Base-by-base conservation (phyloP, 2,329 filamentous ascomycete species). In the Ascochyta viciae-villosae region DNA sequence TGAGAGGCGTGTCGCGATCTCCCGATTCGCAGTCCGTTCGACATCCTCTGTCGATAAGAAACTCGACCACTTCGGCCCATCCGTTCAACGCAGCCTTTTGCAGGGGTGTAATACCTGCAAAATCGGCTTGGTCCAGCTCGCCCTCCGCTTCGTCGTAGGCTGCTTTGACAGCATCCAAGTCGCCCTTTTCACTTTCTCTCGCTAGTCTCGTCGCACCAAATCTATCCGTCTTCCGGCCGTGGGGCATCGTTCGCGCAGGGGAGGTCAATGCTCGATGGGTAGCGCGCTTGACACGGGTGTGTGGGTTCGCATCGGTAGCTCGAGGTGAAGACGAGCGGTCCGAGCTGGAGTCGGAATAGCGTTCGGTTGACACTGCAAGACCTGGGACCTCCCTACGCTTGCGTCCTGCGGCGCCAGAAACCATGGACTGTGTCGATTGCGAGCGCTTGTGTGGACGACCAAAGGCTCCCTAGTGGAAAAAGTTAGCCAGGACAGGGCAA, bases 41-140 rank as follows among this genome's bases (percentile, higher is more conserved):
- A 76, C 93, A 96, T 31, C 91, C 91, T 60, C 91, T 88, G 8
- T 91, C 86, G 59, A 99, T 87, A 35, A 99, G 80, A 49, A 96
- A 89, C 72, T 90, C 88, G 35, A 98, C 95, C 53, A 98, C 93
- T 50, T 95, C 86, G 29, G 88, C 88, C 73, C 89, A 90, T 6
- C 95, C 95, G 70, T 95, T 89, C 54, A 99, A 83, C 29, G 93
- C 88, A 31, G 95, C 94, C 63, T 96, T 95, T 75, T 99, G 95
- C 31, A 99, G 81, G 23, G 95, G 95, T 1, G 94, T 96, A 69
- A 98, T 98, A n/a, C 92, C 91, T 13, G 95, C 95, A 72, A 96
- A 96, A 71, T 99, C 95, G 23, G 91, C 87, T 54, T 93, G 85
- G 65, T 99, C 91, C 50, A 98, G 77, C 74, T 98, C 92, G 60